These are phyloP conservation scores for Phyllosticta citriasiana DNA, from an alignment of 2,329 filamentous ascomycete genomes.

Conservation along the genomic window DNA sequence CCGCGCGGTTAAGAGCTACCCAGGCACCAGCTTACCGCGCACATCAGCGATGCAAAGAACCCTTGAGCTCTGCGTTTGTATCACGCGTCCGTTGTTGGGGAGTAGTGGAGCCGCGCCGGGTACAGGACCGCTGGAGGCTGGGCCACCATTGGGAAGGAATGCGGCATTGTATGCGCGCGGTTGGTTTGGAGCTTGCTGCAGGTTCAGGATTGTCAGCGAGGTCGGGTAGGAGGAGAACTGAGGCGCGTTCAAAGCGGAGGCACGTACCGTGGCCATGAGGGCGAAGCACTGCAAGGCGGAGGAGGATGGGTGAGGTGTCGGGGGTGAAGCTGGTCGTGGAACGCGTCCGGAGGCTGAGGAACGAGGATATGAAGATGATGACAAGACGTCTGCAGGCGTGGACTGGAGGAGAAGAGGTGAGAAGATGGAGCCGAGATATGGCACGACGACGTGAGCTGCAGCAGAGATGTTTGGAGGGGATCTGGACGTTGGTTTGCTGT, in stretches of 20 bases:
- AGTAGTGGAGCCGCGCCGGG: slow-evolving; percentile 38
- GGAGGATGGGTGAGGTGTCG: slow-evolving; percentile 8
- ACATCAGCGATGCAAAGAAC: slow-evolving; percentile 45
- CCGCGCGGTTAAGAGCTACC: neutral
- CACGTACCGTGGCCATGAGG: slow-evolving; percentile 15
- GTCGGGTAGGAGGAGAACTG: neutral
- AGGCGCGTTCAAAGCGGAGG: neutral
- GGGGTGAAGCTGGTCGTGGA: slow-evolving; percentile 10
- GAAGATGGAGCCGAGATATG: slow-evolving; percentile 6
- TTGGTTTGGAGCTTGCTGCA: slow-evolving; percentile 40
- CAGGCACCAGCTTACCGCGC: slow-evolving; percentile 31
- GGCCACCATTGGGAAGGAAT: slow-evolving; percentile 39
- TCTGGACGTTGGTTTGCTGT: slow-evolving; percentile 1
- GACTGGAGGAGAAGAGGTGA: neutral
- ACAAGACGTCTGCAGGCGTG: neutral
- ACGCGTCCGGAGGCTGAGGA: slow-evolving; percentile 5
- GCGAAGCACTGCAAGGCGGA: slow-evolving; percentile 5
- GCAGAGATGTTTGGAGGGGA: slow-evolving; percentile 6
- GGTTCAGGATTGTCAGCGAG: neutral
- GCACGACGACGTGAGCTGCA: slow-evolving; percentile 1
- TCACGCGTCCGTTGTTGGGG: slow-evolving; percentile 43
- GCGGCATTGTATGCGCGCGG: slow-evolving; percentile 39
- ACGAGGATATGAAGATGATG: neutral
- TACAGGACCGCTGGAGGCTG: slow-evolving; percentile 30
- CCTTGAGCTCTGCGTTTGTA: slow-evolving; percentile 38